These are phyloP conservation scores for Groenewaldozyma salmanticensis DNA, from an alignment of 805 yeast species.

Conservation along the genomic window DNA sequence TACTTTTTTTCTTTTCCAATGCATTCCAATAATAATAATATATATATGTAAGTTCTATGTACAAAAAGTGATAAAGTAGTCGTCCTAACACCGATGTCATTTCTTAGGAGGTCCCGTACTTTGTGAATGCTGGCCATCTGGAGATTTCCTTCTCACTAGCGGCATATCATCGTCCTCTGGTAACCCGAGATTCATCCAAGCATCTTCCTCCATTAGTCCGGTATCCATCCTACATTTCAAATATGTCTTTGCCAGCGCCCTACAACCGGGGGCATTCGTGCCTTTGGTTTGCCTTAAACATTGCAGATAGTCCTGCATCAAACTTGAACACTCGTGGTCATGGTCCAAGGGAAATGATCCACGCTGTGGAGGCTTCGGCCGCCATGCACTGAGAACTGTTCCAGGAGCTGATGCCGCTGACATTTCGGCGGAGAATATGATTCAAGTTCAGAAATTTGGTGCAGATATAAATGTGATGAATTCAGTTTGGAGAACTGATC, in stretches of 20 bases:
- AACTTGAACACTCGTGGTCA: constrained; percentile 64
- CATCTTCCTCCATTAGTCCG: constrained; percentile 48
- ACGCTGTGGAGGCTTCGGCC: constrained; percentile 88
- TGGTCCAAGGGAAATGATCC: constrained; percentile 97
- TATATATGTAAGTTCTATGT: not conserved
- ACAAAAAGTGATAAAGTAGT: too few species aligned
- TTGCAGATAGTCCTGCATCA: constrained; percentile 64
- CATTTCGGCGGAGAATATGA: constrained; percentile 19
- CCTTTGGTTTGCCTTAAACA: constrained; percentile 74
- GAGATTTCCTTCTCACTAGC: not conserved
- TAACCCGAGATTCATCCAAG: constrained; percentile 53
- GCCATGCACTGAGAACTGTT: constrained; percentile 11
- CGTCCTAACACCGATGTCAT: too few species aligned
- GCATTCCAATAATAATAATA: not conserved
- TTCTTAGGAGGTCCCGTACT: too few species aligned
- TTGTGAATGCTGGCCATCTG: too few species aligned
- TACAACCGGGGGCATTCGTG: constrained; percentile 84
- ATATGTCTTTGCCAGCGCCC: constrained; percentile 72
- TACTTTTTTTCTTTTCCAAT: too few species aligned
- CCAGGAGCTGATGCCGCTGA: constrained; percentile 23
- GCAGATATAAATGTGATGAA: too few species aligned
- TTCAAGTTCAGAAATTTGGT: too few species aligned
- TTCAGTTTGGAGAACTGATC: too few species aligned
- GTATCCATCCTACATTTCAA: constrained; percentile 79
- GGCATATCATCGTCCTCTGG: constrained; percentile 36